Evolutionary conservation across 805 yeast genomes (phyloP).

Genomic region (Schizosaccharomyces osmophilus): DNA sequence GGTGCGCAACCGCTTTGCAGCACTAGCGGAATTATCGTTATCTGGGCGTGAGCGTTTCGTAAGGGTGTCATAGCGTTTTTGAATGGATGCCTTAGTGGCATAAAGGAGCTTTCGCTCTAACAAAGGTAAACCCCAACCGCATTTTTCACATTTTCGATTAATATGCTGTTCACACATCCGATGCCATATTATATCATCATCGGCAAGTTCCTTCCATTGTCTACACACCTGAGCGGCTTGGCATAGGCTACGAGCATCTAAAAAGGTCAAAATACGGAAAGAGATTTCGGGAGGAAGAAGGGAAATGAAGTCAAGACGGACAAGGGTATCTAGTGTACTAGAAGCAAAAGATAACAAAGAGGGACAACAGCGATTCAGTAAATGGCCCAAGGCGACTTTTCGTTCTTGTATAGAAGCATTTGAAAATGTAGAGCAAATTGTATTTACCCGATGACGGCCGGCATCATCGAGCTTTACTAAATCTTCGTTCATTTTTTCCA

Average conservation of each 20-base stretch:
- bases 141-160: constrained; percentile 86
- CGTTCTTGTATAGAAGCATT: constrained; percentile 51
- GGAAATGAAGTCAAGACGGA: constrained; percentile 69
- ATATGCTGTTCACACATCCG: constrained; percentile 96
- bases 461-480: background rate
- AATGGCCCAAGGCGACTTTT: constrained; percentile 53
- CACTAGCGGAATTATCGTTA: too few relatives aligned
- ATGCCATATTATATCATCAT: constrained; percentile 93
- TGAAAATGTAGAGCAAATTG: constrained; percentile 57
- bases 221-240: constrained; percentile 80
- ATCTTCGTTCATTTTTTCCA: background rate
- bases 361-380: constrained; percentile 75
- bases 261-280: constrained; percentile 58
- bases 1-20: background rate
- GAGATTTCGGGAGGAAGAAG: constrained; percentile 71
- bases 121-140: constrained; percentile 96
- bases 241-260: constrained; percentile 84
- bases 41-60: background rate
- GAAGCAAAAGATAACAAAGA: constrained; percentile 78
- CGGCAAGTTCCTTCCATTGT: constrained; percentile 72
- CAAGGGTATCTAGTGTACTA: constrained; percentile 50
- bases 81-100: constrained; percentile 10
- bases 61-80: constrained; percentile 4
- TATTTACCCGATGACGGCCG: background rate
- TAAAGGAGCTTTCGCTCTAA: constrained; percentile 45